Evolutionary conservation across 2,329 filamentous ascomycete species (phyloP).

Genomic region (Fusarium tricinctum): DNA sequence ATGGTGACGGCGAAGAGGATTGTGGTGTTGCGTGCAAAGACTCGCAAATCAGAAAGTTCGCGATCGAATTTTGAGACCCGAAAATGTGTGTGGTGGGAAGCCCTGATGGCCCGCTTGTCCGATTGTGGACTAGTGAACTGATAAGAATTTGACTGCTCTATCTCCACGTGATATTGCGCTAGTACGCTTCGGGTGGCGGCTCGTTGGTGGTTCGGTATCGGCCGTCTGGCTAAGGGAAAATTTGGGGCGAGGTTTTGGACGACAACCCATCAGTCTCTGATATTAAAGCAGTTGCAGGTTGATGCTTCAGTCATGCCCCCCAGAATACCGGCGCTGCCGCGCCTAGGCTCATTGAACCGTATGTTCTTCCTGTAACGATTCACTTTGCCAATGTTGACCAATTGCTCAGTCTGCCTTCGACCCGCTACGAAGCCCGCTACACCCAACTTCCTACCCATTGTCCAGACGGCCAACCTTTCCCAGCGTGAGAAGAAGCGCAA

Average conservation of each 20-base stretch:
- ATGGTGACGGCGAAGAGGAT: conserved; percentile 48
- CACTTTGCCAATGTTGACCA: conserved; percentile 42
- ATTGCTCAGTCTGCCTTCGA: conserved; percentile 70
- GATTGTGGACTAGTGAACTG: conserved; percentile 31
- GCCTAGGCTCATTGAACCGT: conserved; percentile 73
- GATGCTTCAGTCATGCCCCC: conserved; percentile 71
- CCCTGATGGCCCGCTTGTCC: conserved; percentile 54
- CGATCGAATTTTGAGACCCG: conserved; percentile 54
- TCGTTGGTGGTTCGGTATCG: conserved; percentile 20
- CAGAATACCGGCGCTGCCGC: conserved; percentile 72
- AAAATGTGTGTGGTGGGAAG: conserved; percentile 59
- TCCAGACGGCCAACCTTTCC: conserved; percentile 75
- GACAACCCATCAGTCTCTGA: conserved; percentile 42
- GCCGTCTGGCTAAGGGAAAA: conserved; percentile 51
- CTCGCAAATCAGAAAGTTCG: conserved; percentile 59
- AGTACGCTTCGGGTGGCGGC: conserved; percentile 30
- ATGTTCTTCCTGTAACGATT: conserved; percentile 49
- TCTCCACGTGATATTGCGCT: conserved; percentile 53
- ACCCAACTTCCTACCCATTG: conserved; percentile 69
- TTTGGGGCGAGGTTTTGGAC: conserved; percentile 51
- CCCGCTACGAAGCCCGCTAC: conserved; percentile 62
- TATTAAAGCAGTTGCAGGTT: conserved; percentile 44
- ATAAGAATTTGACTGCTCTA: neutral
- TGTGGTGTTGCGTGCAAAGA: conserved; percentile 49
- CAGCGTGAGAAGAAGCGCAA: conserved; percentile 74